Percentiles rank a stretch among this genome's conserved stretches.
Conservation (phyloP, 352 stramenopile genomes). For the Phytophthora pseudosyringae region DNA sequence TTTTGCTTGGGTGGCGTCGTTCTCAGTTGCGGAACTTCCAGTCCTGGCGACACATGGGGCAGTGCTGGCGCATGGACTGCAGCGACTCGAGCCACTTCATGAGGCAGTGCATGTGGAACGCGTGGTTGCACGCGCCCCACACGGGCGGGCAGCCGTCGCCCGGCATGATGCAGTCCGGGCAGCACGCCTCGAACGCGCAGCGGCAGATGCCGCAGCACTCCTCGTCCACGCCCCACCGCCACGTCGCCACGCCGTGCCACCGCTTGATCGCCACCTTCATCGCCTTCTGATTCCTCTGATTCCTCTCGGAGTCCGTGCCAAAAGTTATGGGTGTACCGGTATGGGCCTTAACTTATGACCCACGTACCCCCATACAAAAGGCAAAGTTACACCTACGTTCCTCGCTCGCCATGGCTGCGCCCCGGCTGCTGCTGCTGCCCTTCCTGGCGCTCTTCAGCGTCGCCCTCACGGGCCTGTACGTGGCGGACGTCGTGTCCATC, state of each 20-base stretch:
- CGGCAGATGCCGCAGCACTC: conserved; percentile 92
- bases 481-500: conserved; percentile 51
- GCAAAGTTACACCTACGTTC: too few relatives aligned
- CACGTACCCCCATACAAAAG: too few relatives aligned
- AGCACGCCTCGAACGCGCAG: conserved; percentile 85
- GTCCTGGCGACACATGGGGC: conserved; percentile 90
- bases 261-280: conserved; percentile 90
- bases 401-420: conserved; percentile 19
- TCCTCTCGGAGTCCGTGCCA: not conserved
- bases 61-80: conserved; percentile 82
- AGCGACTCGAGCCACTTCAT: conserved; percentile 92
- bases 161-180: conserved; percentile 77
- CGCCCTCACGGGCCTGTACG: conserved; percentile 48
- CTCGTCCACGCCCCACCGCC: conserved; percentile 92
- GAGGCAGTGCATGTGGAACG: conserved; percentile 95
- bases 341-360: too few relatives aligned
- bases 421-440: conserved; percentile 53
- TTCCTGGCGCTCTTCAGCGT: conserved; percentile 61
- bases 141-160: conserved; percentile 89
- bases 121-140: conserved; percentile 91
- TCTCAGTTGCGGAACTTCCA: conserved; percentile 84
- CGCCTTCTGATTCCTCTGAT: not conserved
- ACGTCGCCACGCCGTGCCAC: conserved; percentile 91
- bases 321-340: not conserved
- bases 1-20: not conserved